These are phyloP conservation scores for Trichoderma gracile DNA, from an alignment of 2,329 filamentous ascomycete genomes.

Conservation along the genomic window DNA sequence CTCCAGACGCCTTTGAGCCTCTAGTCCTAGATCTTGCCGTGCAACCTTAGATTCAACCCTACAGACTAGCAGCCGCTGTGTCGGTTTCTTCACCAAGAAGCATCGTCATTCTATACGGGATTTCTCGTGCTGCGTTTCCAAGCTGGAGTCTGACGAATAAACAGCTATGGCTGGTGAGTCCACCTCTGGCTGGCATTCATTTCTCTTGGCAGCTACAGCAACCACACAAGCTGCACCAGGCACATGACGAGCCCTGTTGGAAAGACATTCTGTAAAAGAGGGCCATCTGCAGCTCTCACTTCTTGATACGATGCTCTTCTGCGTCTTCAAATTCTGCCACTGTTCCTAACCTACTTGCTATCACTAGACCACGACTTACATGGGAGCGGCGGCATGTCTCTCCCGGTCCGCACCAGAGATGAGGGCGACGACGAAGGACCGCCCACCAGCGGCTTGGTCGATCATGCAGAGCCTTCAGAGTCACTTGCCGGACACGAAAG, in stretches of 20 bases:
- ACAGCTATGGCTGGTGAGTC: slow-evolving; percentile 23
- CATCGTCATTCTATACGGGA: not conserved
- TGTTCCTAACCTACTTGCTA: no score
- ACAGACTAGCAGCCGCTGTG: not conserved
- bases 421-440: slow-evolving; percentile 38
- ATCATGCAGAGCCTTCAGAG: slow-evolving; percentile 30
- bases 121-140: not conserved
- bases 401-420: slow-evolving; percentile 35
- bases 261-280: not conserved
- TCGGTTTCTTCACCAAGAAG: not conserved
- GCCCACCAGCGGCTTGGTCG: slow-evolving; percentile 31
- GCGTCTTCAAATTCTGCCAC: not conserved
- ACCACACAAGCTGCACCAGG: no score
- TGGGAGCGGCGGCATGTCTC: slow-evolving; percentile 11
- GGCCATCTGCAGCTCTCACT: not conserved
- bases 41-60: slow-evolving; percentile 1
- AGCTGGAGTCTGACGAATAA: not conserved
- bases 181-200: not conserved
- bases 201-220: not conserved
- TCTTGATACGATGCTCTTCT: not conserved
- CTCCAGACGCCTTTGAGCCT: not conserved
- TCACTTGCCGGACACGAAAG: slow-evolving; percentile 32
- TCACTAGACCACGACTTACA: slow-evolving; percentile 19
- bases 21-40: not conserved
- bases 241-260: not conserved